These are phyloP conservation scores for Cystobasidium ongulense DNA, from an alignment of 768 basidiomycete genomes.

Conservation along the genomic window DNA sequence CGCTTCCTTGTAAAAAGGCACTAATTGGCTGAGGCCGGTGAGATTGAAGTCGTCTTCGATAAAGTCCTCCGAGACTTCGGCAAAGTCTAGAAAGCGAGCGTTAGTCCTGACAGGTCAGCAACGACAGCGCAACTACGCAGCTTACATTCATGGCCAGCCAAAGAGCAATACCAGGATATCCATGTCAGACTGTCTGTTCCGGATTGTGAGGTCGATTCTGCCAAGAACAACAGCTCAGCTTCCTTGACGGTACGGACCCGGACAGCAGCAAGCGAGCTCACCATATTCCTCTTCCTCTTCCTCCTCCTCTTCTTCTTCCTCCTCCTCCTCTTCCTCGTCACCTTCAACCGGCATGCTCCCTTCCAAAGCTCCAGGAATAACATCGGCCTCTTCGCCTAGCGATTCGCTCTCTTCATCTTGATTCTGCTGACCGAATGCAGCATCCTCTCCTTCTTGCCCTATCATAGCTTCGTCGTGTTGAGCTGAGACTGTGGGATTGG, in stretches of 20 bases:
- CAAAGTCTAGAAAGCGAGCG: constrained; percentile 28
- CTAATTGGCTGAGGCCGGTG: constrained; percentile 87
- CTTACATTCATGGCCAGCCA: constrained; percentile 52
- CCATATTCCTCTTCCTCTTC: constrained; percentile 27
- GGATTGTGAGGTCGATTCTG: constrained; percentile 31
- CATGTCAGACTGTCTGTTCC: constrained; percentile 57
- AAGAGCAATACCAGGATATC: constrained; percentile 93
- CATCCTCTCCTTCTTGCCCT: background rate
- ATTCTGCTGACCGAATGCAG: background rate
- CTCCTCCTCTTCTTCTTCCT: constrained; percentile 36
- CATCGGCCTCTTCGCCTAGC: background rate
- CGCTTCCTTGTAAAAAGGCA: constrained; percentile 99
- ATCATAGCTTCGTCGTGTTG: constrained; percentile 2
- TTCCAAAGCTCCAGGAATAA: background rate
- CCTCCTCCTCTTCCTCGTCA: constrained; percentile 39
- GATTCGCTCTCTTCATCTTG: constrained; percentile 19
- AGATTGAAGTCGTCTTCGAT: constrained; percentile 99
- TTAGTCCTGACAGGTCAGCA: background rate
- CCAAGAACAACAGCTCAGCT: background rate
- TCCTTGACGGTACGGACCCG: constrained; percentile 12
- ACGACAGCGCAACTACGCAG: background rate
- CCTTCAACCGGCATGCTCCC: constrained; percentile 25
- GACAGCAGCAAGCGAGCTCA: constrained; percentile 9
- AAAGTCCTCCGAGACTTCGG: constrained; percentile 57
- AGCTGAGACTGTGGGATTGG: background rate